Percentiles rank a stretch among this genome's conserved stretches.
Conservation (phyloP, 2,329 filamentous ascomycete species). For the Hymenoscyphus fructigenus region DNA sequence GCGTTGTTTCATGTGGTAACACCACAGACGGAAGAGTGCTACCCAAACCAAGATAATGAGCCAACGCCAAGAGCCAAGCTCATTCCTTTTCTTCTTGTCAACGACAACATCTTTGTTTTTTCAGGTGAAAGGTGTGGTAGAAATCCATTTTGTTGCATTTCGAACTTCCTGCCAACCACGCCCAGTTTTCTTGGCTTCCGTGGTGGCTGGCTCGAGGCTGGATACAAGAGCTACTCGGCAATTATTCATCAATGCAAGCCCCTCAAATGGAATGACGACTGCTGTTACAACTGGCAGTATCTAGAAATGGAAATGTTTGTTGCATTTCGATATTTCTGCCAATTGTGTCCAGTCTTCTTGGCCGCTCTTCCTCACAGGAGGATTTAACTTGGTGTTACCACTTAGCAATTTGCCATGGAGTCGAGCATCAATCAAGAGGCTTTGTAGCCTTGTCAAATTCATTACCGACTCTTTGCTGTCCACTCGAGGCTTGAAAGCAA, state of each 20-base stretch:
- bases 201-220: background rate
- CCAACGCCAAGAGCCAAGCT: conserved; percentile 1
- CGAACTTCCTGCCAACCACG: background rate
- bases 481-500: background rate
- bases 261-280: background rate
- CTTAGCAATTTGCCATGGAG: background rate
- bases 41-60: background rate
- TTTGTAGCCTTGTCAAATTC: background rate
- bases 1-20: background rate
- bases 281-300: background rate
- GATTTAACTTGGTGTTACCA: background rate
- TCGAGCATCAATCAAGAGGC: background rate
- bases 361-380: background rate
- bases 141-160: background rate
- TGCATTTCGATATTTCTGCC: background rate
- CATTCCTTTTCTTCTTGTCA: background rate
- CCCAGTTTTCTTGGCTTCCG: background rate
- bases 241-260: background rate
- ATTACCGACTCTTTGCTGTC: background rate
- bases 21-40: conserved; percentile 2
- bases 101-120: background rate
- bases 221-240: background rate
- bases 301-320: background rate
- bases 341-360: background rate
- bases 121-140: background rate